Conservation (phyloP, 2,329 filamentous ascomycete genomes). For the Epichloe elymi region DNA sequence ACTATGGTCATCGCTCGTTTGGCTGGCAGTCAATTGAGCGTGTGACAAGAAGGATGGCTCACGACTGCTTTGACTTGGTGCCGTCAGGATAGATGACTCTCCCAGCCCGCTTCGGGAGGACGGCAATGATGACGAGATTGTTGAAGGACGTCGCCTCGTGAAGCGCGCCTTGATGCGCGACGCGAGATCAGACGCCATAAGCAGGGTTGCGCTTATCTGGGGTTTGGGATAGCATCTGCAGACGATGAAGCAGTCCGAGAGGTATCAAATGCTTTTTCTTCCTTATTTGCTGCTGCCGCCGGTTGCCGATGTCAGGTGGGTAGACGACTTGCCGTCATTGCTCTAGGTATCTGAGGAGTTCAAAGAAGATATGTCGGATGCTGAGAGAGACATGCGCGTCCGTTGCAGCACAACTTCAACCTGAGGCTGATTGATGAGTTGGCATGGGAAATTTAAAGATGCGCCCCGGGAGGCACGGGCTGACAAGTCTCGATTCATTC, state of each 20-base stretch:
- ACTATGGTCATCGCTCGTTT: conserved; percentile 1
- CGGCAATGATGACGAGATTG: conserved; percentile 22
- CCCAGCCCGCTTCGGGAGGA: conserved; percentile 17
- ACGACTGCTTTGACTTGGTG: conserved; percentile 6
- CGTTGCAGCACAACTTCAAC: background rate
- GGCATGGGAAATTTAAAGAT: background rate
- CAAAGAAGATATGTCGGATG: too few relatives aligned
- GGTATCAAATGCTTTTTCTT: background rate
- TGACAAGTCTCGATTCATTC: background rate
- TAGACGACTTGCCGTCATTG: background rate
- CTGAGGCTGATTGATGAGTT: background rate
- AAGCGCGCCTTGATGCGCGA: conserved; percentile 35
- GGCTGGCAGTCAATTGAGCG: conserved; percentile 1
- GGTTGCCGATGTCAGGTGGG: background rate
- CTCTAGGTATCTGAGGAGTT: background rate
- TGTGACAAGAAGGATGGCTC: conserved; percentile 1
- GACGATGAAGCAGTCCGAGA: background rate
- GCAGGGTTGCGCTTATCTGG: background rate
- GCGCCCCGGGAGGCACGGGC: background rate
- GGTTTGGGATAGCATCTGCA: background rate
- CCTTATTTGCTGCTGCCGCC: background rate
- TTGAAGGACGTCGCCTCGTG: conserved; percentile 28
- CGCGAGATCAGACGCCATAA: conserved; percentile 31
- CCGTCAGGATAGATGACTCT: conserved; percentile 9
- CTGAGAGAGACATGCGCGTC: background rate